Percentiles rank a stretch among this genome's conserved stretches.
Conservation (phyloP, 2,329 filamentous ascomycete species). For the Epichloe hybrida region DNA sequence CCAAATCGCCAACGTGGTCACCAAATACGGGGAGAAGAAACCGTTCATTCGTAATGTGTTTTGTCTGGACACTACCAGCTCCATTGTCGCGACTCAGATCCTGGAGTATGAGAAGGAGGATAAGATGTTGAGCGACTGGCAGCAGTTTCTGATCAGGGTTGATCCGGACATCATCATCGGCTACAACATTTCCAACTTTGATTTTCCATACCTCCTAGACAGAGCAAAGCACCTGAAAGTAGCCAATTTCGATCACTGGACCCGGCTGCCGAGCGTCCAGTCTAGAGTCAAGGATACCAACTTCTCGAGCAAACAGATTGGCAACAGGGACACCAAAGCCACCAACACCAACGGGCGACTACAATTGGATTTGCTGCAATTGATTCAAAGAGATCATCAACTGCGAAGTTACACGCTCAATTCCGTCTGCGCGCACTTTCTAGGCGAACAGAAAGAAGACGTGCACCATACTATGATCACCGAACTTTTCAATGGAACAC, state of each 20-base stretch:
- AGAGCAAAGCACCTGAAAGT: slow-evolving; percentile 77
- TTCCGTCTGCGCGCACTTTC: slow-evolving; percentile 85
- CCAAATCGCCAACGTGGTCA: slow-evolving; percentile 94
- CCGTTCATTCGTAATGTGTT: slow-evolving; percentile 96
- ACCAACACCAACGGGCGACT: slow-evolving; percentile 92
- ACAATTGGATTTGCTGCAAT: slow-evolving; percentile 85
- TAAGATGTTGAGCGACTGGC: slow-evolving; percentile 87
- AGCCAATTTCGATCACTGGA: slow-evolving; percentile 71
- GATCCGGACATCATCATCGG: slow-evolving; percentile 97
- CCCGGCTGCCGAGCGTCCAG: slow-evolving; percentile 56
- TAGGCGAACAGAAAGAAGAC: slow-evolving; percentile 96
- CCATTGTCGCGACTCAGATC: slow-evolving; percentile 90
- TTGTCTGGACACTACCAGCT: slow-evolving; percentile 79
- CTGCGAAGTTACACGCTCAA: slow-evolving; percentile 94
- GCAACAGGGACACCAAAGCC: slow-evolving; percentile 82
- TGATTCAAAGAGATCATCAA: slow-evolving; percentile 90
- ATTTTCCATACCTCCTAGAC: slow-evolving; percentile 90
- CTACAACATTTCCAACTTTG: slow-evolving; percentile 98
- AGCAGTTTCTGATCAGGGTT: slow-evolving; percentile 74
- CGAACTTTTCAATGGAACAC: slow-evolving; percentile 89
- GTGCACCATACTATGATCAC: slow-evolving; percentile 99
- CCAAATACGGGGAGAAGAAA: slow-evolving; percentile 85
- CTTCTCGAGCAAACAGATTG: slow-evolving; percentile 97
- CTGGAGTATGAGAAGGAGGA: slow-evolving; percentile 70
- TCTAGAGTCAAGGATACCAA: slow-evolving; percentile 68